Evolutionary conservation across 129 eudicot genomes (phyloP), one percentile per base, ranked within the genome.

Genomic region (Sambucus nigra): DNA sequence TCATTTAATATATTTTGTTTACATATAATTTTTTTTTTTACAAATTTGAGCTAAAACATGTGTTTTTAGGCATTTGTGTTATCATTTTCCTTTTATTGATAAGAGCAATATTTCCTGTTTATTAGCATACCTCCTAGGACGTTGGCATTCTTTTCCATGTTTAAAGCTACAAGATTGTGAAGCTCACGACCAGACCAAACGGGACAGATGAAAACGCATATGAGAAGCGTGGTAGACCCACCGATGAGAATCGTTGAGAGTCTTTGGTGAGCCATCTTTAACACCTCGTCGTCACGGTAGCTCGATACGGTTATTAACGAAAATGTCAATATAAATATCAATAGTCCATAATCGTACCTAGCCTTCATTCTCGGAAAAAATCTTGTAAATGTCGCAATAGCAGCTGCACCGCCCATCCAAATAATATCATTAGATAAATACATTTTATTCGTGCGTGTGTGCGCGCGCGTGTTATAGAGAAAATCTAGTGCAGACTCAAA

Each of bases 131-230:
- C 94, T 74, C 80, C 80, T 41, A 83, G 23, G 68, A 69, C 77
- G 51, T 57, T 39, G 1, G 60, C 80, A 48, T 82, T 80, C 47
- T 77, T 88, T 28, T 74, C 81, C 29, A 88, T 57, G 61, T 80
- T 80, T 28, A 26, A 26, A 14, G 81, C 70, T 21, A 80, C 50
- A 15, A 75, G 76, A 10, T 52, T 66, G 55, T 83, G 86, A 61
- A 88, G 82, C 62, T 88, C 94, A 38, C 72, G 76, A 20, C 96
- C 96, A 13, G 96, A 89, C 94, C 94, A 88, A 4, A 83, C 84
- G 1, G 96, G 96, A 41, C 65, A 77, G 5, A 83, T 56, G 12
- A 61, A 60, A 41, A 77, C 27, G 27, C 76, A 83, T 17, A 88
- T 53, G 16, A 77, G 38, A 11, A 83, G 61, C 41, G 82, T 67